phyloP scores from a whole-genome alignment of 2,329 filamentous ascomycete species.

The Ceratocystiopsis minuta region DNA sequence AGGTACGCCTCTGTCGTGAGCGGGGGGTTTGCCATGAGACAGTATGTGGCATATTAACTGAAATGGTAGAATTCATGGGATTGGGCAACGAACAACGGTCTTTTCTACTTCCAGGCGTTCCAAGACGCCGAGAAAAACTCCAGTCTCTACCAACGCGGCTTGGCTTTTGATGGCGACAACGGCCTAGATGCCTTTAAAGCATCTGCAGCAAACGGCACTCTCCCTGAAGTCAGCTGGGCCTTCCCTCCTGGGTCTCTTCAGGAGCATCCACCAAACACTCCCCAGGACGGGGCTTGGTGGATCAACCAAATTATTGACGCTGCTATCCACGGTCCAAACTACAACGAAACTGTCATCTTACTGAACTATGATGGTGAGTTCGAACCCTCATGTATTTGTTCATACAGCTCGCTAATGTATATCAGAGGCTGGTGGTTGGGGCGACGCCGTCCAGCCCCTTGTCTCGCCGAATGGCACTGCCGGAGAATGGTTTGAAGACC shows the following conservation, averaged over 20 bases:
- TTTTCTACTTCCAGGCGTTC: slow-evolving; percentile 34
- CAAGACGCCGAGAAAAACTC: slow-evolving; percentile 24
- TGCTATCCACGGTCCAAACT: slow-evolving; percentile 27
- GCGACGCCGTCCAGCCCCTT: slow-evolving; percentile 34
- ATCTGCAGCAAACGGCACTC: slow-evolving; percentile 28
- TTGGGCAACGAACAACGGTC: slow-evolving; percentile 35
- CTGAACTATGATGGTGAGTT: slow-evolving; percentile 24
- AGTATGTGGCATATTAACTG: too few species aligned
- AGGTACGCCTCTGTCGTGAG: slow-evolving; percentile 8
- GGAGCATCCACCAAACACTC: slow-evolving; percentile 34
- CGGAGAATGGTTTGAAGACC: slow-evolving; percentile 32
- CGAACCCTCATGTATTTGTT: too few species aligned
- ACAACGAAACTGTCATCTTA: slow-evolving; percentile 29
- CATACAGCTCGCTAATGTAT: too few species aligned
- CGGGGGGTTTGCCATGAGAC: too few species aligned
- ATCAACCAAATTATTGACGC: slow-evolving; percentile 33
- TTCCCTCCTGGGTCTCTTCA: slow-evolving; percentile 32
- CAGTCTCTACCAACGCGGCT: slow-evolving; percentile 25
- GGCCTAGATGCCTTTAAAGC: slow-evolving; percentile 31
- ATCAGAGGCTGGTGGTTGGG: slow-evolving; percentile 32
- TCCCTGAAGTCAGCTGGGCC: slow-evolving; percentile 33
- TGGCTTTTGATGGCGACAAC: slow-evolving; percentile 21
- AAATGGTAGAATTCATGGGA: slow-evolving; percentile 17
- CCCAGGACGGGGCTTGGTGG: slow-evolving; percentile 35
- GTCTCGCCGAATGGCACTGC: slow-evolving; percentile 28